Percentiles rank a stretch among this genome's conserved stretches.
Evolutionary conservation across 2,329 filamentous ascomycete genomes (phyloP).

Genomic region (Colletotrichum gloeosporioides): DNA sequence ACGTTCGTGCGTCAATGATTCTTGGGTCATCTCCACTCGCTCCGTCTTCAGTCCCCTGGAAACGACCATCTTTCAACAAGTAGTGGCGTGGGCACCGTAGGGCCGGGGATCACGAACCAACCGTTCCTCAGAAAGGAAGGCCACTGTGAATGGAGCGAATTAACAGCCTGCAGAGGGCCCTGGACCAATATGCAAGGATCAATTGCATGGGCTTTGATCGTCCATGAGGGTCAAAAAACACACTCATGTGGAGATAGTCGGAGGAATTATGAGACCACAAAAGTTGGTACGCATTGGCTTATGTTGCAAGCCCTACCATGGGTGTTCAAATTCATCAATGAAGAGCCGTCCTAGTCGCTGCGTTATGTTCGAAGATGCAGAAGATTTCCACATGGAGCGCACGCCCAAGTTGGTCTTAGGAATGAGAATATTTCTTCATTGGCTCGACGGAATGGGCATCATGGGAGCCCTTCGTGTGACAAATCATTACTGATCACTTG

Average conservation of each 20-base stretch:
- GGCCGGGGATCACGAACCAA: not conserved
- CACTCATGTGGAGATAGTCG: not conserved
- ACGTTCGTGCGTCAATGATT: fast-evolving
- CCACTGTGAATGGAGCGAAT: not conserved
- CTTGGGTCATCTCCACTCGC: not conserved
- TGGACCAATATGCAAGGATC: not conserved
- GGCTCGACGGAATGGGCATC: too few relatives aligned
- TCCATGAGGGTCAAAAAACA: not conserved
- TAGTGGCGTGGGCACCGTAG: not conserved
- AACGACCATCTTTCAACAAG: not conserved
- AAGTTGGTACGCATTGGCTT: not conserved
- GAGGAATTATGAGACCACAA: not conserved
- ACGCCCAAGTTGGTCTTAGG: too few relatives aligned
- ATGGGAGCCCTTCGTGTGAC: too few relatives aligned
- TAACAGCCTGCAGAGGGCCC: not conserved
- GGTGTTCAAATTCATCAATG: too few relatives aligned
- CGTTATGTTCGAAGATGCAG: too few relatives aligned
- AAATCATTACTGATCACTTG: too few relatives aligned
- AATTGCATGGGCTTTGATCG: not conserved
- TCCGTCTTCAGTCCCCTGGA: not conserved
- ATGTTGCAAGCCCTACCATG: not conserved
- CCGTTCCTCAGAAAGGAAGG: not conserved
- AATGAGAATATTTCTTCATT: too few relatives aligned
- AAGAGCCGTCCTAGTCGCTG: too few relatives aligned
- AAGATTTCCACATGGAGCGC: too few relatives aligned